Evolutionary conservation across 2,329 filamentous ascomycete genomes (phyloP).

Genomic region (Fusarium musae): DNA sequence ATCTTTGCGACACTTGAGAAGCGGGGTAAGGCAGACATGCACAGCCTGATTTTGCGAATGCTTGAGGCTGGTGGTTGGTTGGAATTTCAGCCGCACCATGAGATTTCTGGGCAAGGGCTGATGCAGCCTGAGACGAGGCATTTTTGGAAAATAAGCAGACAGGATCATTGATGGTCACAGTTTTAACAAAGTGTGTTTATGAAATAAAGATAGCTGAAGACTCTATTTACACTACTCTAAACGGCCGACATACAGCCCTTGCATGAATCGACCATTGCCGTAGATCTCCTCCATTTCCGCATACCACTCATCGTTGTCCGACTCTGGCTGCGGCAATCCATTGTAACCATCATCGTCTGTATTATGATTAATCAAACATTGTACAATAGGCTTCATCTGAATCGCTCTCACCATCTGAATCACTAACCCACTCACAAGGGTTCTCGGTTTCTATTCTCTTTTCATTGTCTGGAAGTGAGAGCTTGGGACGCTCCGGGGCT

Average conservation of each 20-base stretch:
- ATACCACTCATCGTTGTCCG: not conserved
- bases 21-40: not conserved
- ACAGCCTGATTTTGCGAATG: not conserved
- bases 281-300: not conserved
- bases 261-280: not conserved
- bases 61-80: not conserved
- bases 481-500: not conserved
- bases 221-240: not conserved
- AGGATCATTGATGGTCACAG: rapidly evolving
- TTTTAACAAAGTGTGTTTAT: not conserved
- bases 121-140: not conserved
- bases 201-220: not conserved
- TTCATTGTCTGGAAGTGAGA: conserved; percentile 5
- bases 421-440: not conserved
- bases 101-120: not conserved
- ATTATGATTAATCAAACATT: not conserved
- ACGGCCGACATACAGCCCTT: not conserved
- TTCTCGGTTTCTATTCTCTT: not conserved
- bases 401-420: not conserved
- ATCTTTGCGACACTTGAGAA: not conserved
- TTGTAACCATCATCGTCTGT: not conserved
- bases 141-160: rapidly evolving
- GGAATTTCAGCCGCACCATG: not conserved
- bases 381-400: not conserved
- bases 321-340: no score